Evolutionary conservation across 164 flowering plant species (phyloP).

Genomic region (Cinnamomum micranthum): DNA sequence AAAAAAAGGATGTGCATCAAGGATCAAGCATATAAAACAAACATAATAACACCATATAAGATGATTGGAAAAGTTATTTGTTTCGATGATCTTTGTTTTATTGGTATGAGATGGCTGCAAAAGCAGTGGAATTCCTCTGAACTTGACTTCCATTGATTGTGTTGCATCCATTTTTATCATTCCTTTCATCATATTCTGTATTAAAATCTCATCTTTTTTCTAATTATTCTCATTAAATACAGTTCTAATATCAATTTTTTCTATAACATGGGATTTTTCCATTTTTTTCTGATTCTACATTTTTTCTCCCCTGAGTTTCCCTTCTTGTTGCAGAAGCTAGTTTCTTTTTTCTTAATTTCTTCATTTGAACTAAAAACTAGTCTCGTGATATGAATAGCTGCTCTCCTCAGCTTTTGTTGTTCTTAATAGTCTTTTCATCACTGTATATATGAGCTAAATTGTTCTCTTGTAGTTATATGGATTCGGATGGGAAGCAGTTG

Average conservation of each 20-base stretch:
- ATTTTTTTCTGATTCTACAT: neutral
- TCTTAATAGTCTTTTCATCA: no score
- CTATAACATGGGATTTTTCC: neutral
- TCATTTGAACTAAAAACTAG: neutral
- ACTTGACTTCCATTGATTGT: neutral
- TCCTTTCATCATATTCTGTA: neutral
- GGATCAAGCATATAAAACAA: no score
- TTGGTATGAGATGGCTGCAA: neutral
- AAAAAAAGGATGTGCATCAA: no score
- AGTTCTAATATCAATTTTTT: neutral
- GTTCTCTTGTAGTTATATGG: slow-evolving; percentile 49
- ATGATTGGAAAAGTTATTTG: no score
- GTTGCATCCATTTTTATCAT: neutral
- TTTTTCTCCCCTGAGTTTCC: neutral
- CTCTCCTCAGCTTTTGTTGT: neutral
- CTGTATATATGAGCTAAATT: no score
- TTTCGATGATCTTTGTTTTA: neutral
- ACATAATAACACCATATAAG: no score
- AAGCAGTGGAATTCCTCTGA: neutral
- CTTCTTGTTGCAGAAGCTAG: neutral
- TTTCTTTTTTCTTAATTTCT: neutral
- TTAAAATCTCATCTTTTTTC: no score
- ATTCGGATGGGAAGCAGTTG: slow-evolving; percentile 64
- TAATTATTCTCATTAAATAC: neutral
- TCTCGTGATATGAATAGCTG: no score